Evolutionary conservation across 257 asterid species (phyloP).

Genomic region (Thymus quinquecostatus): DNA sequence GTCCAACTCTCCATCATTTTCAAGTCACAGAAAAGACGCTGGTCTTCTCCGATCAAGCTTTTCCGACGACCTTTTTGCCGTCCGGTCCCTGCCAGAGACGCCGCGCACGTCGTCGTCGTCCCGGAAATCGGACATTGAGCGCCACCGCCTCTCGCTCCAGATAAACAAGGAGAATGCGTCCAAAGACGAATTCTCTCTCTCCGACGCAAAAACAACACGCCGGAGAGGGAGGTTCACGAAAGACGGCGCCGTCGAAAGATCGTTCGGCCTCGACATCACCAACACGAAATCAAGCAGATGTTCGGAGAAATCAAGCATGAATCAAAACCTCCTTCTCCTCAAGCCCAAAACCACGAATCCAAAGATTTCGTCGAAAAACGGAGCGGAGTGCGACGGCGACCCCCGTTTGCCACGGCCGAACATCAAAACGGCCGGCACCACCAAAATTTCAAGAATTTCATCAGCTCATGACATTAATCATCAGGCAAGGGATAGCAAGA

Average conservation of each 20-base stretch:
- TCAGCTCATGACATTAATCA: not conserved
- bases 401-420: not conserved
- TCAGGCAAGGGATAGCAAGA: constrained; percentile 20
- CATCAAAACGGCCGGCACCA: not conserved
- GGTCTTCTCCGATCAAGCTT: constrained; percentile 25
- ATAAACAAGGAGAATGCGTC: constrained; percentile 52
- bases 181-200: constrained; percentile 24
- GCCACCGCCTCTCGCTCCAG: constrained; percentile 67
- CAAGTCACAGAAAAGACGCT: constrained; percentile 15
- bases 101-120: constrained; percentile 56
- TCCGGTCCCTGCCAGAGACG: constrained; percentile 73
- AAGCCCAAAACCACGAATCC: constrained; percentile 43
- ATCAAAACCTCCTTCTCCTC: constrained; percentile 48
- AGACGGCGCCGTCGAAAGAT: constrained; percentile 44
- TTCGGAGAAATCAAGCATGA: constrained; percentile 25
- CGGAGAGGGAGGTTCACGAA: constrained; percentile 29
- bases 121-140: constrained; percentile 69
- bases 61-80: constrained; percentile 40
- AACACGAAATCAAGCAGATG: constrained; percentile 23
- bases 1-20: constrained; percentile 47
- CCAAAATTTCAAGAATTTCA: not conserved
- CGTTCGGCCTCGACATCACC: constrained; percentile 59
- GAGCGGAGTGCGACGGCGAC: not conserved
- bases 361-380: not conserved
- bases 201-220: not conserved